Percentiles rank a stretch among this genome's conserved stretches.
Conservation (phyloP, 495 filamentous ascomycete genomes). For the Astrothelium macrocarpum region DNA sequence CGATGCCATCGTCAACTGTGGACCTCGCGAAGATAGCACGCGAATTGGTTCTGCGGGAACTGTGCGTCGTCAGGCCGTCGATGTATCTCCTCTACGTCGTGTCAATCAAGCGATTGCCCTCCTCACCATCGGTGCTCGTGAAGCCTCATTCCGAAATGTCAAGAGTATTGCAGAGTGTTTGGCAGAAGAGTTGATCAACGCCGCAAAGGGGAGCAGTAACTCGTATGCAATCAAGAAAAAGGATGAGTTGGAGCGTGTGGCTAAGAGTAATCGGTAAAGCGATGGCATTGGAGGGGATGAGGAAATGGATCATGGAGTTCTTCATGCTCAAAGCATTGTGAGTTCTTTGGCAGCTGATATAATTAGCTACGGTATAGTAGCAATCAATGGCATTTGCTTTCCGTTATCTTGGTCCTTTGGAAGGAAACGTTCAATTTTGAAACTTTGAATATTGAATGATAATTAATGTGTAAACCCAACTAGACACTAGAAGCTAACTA, state of each 20-base stretch:
- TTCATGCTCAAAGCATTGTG: not conserved
- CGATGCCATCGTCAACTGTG: constrained; percentile 99
- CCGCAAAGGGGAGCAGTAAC: constrained; percentile 99
- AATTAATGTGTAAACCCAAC: not conserved
- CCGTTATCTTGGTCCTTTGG: not conserved
- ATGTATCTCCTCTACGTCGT: constrained; percentile 97
- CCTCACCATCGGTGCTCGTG: constrained; percentile 92
- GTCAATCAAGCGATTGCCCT: constrained; percentile 99
- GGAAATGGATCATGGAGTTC: not conserved
- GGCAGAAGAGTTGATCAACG: constrained; percentile 99
- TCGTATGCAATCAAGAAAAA: constrained; percentile 99
- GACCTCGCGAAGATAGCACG: constrained; percentile 97
- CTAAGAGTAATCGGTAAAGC: constrained; percentile 96
- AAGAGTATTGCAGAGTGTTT: constrained; percentile 98
- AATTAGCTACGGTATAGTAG: constrained; percentile 3
- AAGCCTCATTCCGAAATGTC: constrained; percentile 97
- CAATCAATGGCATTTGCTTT: not conserved
- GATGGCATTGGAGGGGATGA: not conserved
- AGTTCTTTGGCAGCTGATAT: not conserved
- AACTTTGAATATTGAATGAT: not conserved
- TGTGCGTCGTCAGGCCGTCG: constrained; percentile 98
- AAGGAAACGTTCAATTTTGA: too few species aligned
- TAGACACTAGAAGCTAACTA: not conserved
- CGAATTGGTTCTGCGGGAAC: constrained; percentile 99
- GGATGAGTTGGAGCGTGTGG: constrained; percentile 99